Evolutionary conservation across 2,329 filamentous ascomycete genomes (phyloP).

Genomic region (Verticillium dahliae): DNA sequence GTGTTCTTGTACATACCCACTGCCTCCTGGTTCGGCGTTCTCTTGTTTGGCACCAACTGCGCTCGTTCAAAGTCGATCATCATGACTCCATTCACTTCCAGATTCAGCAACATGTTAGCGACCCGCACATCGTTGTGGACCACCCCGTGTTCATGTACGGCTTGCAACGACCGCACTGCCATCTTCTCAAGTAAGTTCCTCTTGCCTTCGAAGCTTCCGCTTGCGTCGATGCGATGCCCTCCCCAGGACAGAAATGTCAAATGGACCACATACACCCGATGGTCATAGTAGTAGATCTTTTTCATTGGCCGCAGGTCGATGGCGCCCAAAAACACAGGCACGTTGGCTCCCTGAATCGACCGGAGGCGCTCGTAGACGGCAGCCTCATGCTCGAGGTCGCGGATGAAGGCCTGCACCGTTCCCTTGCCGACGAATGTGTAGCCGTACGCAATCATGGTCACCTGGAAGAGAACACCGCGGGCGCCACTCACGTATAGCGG

Average conservation of each 20-base stretch:
- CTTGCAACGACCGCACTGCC: slow-evolving; percentile 10
- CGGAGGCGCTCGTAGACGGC: slow-evolving; percentile 25
- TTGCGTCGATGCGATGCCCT: slow-evolving; percentile 11
- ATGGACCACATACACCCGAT: slow-evolving; percentile 22
- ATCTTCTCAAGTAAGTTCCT: slow-evolving; percentile 5
- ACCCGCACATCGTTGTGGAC: slow-evolving; percentile 17
- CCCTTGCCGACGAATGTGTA: slow-evolving; percentile 38
- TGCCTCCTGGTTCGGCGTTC: not conserved
- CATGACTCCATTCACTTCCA: slow-evolving; percentile 16
- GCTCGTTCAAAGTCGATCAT: slow-evolving; percentile 24
- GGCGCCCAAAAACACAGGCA: slow-evolving; percentile 30
- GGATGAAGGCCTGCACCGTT: slow-evolving; percentile 22
- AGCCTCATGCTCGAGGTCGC: slow-evolving; percentile 27
- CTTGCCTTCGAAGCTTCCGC: not conserved
- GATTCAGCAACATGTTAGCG: slow-evolving; percentile 20
- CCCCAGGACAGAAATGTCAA: slow-evolving; percentile 28
- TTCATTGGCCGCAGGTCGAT: slow-evolving; percentile 25
- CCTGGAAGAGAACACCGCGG: slow-evolving; percentile 30
- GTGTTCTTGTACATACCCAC: not conserved
- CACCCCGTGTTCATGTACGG: slow-evolving; percentile 18
- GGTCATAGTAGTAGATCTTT: slow-evolving; percentile 25
- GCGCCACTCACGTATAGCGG: slow-evolving; percentile 21
- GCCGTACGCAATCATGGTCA: slow-evolving; percentile 30
- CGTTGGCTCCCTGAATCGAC: slow-evolving; percentile 23
- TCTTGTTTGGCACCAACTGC: slow-evolving; percentile 17